A percentile compares a stretch with the other conserved stretches of the same genome.
phyloP scores from a whole-genome alignment of 106 monocot genomes.

The Allium cepa region DNA sequence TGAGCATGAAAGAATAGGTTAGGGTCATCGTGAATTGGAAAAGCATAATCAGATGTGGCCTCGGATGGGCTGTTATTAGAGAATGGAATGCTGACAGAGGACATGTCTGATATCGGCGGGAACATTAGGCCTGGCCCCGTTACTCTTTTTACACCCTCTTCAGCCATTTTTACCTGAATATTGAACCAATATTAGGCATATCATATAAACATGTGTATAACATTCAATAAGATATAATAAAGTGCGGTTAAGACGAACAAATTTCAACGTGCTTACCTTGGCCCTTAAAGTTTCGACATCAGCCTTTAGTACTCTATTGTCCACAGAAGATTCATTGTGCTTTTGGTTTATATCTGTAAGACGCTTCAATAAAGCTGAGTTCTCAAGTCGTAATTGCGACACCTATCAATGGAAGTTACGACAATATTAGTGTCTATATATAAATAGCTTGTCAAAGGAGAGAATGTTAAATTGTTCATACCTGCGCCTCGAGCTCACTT shows the following conservation, averaged over 20 bases:
- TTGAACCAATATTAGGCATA: too few species aligned
- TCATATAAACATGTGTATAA: too few species aligned
- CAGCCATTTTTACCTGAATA: constrained; percentile 78
- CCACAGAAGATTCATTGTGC: constrained; percentile 66
- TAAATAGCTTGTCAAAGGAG: not conserved
- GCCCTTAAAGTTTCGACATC: constrained; percentile 75
- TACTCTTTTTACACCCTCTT: constrained; percentile 65
- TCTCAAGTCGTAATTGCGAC: constrained; percentile 74
- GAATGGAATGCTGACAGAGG: constrained; percentile 23
- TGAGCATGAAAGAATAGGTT: constrained; percentile 26
- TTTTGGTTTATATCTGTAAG: constrained; percentile 77
- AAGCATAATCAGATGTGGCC: constrained; percentile 29
- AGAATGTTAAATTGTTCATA: not conserved
- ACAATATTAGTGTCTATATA: not conserved
- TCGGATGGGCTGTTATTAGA: constrained; percentile 23
- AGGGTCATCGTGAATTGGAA: constrained; percentile 13
- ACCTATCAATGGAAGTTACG: constrained; percentile 32
- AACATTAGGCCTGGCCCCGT: constrained; percentile 29
- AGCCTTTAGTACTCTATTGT: constrained; percentile 70
- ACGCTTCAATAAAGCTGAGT: constrained; percentile 70
- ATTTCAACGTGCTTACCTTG: constrained; percentile 31
- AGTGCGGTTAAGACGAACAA: not conserved
- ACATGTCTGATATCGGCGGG: constrained; percentile 25
- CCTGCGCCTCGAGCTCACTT: constrained; percentile 70
- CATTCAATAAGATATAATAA: too few species aligned